These are phyloP conservation scores for Globisporangium viniferum DNA, from an alignment of 352 stramenopile genomes.

Conservation along the genomic window DNA sequence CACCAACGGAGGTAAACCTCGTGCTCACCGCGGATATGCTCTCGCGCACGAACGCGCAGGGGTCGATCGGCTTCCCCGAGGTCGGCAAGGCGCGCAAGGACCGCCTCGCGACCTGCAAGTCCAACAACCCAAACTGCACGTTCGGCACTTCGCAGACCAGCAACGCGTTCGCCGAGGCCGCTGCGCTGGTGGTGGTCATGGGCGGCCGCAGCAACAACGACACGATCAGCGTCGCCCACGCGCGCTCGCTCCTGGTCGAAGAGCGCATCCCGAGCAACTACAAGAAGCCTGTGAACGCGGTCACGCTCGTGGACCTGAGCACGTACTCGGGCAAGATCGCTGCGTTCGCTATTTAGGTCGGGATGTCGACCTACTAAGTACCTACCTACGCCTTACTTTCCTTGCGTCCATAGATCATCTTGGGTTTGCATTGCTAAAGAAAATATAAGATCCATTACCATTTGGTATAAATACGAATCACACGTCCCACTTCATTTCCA, in stretches of 20 bases:
- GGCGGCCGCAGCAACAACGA: slow-evolving; percentile 31
- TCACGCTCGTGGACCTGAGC: slow-evolving; percentile 23
- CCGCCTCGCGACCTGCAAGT: slow-evolving; percentile 25
- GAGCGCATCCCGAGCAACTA: slow-evolving; percentile 38
- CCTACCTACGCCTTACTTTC: too few relatives aligned
- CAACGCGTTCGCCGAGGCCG: slow-evolving; percentile 32
- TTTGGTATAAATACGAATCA: too few relatives aligned
- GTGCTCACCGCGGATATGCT: slow-evolving; percentile 33
- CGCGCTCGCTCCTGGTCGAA: slow-evolving; percentile 29
- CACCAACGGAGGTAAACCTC: slow-evolving; percentile 29
- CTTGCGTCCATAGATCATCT: too few relatives aligned
- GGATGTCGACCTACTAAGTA: too few relatives aligned
- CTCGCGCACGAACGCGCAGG: slow-evolving; percentile 17
- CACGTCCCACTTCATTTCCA: too few relatives aligned
- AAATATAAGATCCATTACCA: too few relatives aligned
- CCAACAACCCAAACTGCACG: slow-evolving; percentile 34
- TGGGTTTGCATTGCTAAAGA: too few relatives aligned
- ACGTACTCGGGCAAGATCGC: slow-evolving; percentile 27
- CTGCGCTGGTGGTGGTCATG: slow-evolving; percentile 31
- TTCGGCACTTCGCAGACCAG: slow-evolving; percentile 31
- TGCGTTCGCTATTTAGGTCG: slow-evolving; percentile 6
- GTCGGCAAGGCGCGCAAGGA: slow-evolving; percentile 29
- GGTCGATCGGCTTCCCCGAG: slow-evolving; percentile 27
- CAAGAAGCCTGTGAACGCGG: slow-evolving; percentile 12
- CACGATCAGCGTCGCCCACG: slow-evolving; percentile 25